Base-by-base conservation (phyloP, 2,329 filamentous ascomycete genomes). In the Phaeomoniella chlamydospora region DNA sequence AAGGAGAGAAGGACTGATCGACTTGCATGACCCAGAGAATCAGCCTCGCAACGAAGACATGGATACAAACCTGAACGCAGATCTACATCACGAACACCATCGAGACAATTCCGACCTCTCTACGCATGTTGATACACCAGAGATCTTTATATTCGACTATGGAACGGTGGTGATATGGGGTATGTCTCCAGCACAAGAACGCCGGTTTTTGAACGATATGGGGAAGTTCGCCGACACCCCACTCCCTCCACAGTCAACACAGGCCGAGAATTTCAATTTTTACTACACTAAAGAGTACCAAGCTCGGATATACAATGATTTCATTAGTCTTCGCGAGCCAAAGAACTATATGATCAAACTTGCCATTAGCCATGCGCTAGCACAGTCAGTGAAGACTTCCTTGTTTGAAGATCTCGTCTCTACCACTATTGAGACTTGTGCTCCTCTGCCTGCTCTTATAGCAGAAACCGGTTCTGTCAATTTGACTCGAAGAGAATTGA, bases 271-370 rank as follows among this genome's bases (percentile, higher is more conserved):
- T 51, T 98, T 98, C 69, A 98, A 98, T 57, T 98, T 96, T 58
- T 98, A 98, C 65, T 96, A 98, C 63, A 96, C 90, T 3, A 74
- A 82, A 49, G 88, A 96, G 54, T 98, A 98, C 56, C 92, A 98
- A 60, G 85, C 90, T 15, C 80, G 90, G 35, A 98, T 98, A 57
- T 98, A 98, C 70, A 98, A 98, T 59, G 90, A 98, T 59, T 98
- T 98, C 50, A 98, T 98, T 58, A 90, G 84, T 2, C 61, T 98
- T 41, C 72, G 87, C 34, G 88, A 96, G 50, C 94, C 93, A 60
- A 78, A 78, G 51, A 94, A 93, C 58, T 93, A 96, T 63, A 96
- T 96, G 90, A 92, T 81, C 46, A 96, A 96, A 60, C 69, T 98
- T 12, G 86, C 88, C 19, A 98, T 98, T 53, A 93, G 85, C 12